Percentiles rank a stretch among this genome's conserved stretches.
Conservation (phyloP, 2,329 filamentous ascomycete genomes). For the Grosmannia clavigera region DNA sequence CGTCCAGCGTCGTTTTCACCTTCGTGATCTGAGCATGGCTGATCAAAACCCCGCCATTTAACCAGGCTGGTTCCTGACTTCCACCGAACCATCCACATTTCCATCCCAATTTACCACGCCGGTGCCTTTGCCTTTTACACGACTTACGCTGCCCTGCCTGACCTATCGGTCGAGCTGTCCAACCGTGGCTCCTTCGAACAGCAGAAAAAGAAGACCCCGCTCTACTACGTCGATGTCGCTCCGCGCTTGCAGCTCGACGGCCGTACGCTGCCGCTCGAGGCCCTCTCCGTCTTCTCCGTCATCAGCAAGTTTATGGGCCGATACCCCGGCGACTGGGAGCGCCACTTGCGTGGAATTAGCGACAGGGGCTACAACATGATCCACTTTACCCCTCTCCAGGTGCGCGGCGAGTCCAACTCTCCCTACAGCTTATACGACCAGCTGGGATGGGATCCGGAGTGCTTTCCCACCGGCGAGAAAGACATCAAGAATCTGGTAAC, state of each 20-base stretch:
- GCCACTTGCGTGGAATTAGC: conserved; percentile 76
- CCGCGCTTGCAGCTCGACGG: conserved; percentile 67
- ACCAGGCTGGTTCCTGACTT: conserved; percentile 77
- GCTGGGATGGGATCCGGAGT: conserved; percentile 65
- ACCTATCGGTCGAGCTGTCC: conserved; percentile 48
- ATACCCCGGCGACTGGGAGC: conserved; percentile 82
- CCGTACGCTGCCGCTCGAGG: conserved; percentile 65
- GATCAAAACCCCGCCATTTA: neutral
- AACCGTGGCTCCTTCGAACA: conserved; percentile 32
- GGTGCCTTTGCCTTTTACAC: conserved; percentile 93
- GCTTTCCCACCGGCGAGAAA: conserved; percentile 74
- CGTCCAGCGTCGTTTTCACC: neutral
- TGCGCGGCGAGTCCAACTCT: conserved; percentile 81
- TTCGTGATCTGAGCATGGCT: neutral
- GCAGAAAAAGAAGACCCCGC: conserved; percentile 54
- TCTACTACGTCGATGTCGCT: conserved; percentile 89
- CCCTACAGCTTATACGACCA: conserved; percentile 97
- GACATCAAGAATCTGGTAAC: conserved; percentile 67
- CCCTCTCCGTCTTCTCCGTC: conserved; percentile 81
- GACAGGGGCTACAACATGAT: conserved; percentile 97
- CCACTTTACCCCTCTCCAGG: conserved; percentile 90
- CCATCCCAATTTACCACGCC: conserved; percentile 68
- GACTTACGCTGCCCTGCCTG: conserved; percentile 77
- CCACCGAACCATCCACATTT: conserved; percentile 81
- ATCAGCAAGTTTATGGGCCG: conserved; percentile 98